phyloP scores from a whole-genome alignment of 164 flowering plant species.

The Magnolia changhungtana region DNA sequence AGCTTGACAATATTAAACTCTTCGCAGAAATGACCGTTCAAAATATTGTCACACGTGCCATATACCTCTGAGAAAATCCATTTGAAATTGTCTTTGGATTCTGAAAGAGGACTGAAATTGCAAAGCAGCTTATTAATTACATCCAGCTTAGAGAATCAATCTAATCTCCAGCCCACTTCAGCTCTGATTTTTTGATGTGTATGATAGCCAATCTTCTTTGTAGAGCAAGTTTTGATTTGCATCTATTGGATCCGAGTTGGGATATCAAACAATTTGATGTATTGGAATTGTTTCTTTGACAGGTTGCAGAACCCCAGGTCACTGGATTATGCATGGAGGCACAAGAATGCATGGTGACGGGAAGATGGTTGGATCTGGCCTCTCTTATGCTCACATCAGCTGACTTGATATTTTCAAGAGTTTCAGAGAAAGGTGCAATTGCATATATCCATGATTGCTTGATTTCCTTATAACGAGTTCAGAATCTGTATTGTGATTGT shows the following conservation, averaged over 20 bases:
- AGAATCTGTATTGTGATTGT: not conserved
- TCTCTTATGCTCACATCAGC: conserved; percentile 87
- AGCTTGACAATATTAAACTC: no score
- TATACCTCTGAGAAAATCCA: no score
- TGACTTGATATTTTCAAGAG: conserved; percentile 69
- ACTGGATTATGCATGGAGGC: conserved; percentile 70
- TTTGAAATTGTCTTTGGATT: no score
- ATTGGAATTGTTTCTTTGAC: conserved; percentile 3
- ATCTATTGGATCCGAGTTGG: not conserved
- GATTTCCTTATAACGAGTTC: not conserved
- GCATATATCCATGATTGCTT: not conserved
- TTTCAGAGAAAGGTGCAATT: conserved; percentile 77
- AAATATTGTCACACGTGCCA: no score
- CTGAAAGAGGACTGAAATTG: no score
- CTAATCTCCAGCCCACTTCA: no score
- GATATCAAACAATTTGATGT: not conserved
- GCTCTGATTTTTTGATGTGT: no score
- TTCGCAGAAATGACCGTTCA: no score
- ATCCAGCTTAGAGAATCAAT: no score
- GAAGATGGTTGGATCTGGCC: conserved; percentile 82
- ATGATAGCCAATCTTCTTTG: no score
- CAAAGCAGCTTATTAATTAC: no score
- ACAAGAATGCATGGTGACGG: conserved; percentile 61
- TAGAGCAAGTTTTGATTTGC: no score
- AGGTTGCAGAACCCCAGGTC: conserved; percentile 81